These are phyloP conservation scores for Stagonosporopsis vannaccii DNA, from an alignment of 2,329 filamentous ascomycete genomes.

Conservation along the genomic window DNA sequence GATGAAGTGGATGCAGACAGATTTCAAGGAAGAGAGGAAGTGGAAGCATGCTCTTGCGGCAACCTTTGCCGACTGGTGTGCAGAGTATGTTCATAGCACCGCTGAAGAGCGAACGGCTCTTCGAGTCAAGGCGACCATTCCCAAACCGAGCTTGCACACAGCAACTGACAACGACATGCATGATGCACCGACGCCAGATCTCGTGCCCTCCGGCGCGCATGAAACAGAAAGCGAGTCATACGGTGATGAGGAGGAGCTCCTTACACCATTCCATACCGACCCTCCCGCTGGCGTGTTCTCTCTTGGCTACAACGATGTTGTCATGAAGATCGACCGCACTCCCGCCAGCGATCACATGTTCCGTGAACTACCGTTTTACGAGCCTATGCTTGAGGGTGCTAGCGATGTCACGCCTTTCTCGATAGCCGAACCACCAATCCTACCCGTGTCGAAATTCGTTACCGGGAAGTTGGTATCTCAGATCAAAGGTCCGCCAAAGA, in stretches of 20 bases:
- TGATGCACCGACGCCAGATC: slow-evolving; percentile 50
- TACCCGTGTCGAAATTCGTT: slow-evolving; percentile 87
- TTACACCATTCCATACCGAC: slow-evolving; percentile 53
- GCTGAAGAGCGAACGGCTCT: slow-evolving; percentile 69
- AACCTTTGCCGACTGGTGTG: slow-evolving; percentile 82
- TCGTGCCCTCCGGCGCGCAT: slow-evolving; percentile 46
- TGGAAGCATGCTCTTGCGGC: slow-evolving; percentile 87
- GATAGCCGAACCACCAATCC: slow-evolving; percentile 61
- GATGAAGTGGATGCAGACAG: slow-evolving; percentile 97
- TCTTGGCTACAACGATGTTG: slow-evolving; percentile 80
- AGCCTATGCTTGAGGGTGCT: slow-evolving; percentile 49
- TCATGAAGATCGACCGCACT: slow-evolving; percentile 78
- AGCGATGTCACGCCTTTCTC: slow-evolving; percentile 44
- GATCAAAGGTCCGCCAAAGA: slow-evolving; percentile 70
- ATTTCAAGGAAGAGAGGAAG: slow-evolving; percentile 92
- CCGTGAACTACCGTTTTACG: slow-evolving; percentile 81
- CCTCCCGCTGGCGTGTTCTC: slow-evolving; percentile 82
- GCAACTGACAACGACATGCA: slow-evolving; percentile 44
- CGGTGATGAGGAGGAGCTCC: slow-evolving; percentile 50
- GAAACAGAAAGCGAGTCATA: slow-evolving; percentile 51
- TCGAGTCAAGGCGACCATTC: slow-evolving; percentile 67
- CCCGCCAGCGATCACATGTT: slow-evolving; percentile 78
- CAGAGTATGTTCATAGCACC: slow-evolving; percentile 76
- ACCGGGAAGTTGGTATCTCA: slow-evolving; percentile 79
- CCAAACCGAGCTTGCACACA: slow-evolving; percentile 19